Conservation (phyloP, 2,329 filamentous ascomycete species). For the Fusarium burgessii region DNA sequence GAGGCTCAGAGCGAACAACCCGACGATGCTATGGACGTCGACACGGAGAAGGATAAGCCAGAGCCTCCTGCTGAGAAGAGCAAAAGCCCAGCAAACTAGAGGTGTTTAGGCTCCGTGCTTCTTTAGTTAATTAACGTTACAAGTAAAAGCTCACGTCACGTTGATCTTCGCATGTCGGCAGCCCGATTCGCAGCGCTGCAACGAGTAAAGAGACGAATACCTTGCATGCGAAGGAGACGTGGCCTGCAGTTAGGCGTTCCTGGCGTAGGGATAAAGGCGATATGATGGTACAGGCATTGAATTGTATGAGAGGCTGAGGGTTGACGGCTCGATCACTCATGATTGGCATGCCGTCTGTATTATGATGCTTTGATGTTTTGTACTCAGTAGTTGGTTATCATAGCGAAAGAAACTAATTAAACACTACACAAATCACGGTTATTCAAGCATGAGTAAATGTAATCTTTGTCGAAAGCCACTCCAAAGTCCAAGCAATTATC, state of each 20-base stretch:
- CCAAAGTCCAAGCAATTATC: not conserved
- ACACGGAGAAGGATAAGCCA: conserved; percentile 48
- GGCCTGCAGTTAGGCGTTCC: conserved; percentile 46
- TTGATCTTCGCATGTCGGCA: conserved; percentile 19
- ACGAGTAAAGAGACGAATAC: conserved; percentile 4
- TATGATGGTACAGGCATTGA: conserved; percentile 20
- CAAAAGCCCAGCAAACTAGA: conserved; percentile 44
- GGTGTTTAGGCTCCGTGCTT: conserved; percentile 7
- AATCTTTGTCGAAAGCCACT: not conserved
- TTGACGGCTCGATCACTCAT: conserved; percentile 7
- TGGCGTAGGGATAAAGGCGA: conserved; percentile 42
- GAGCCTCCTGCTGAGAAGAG: conserved; percentile 45
- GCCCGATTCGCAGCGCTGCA: not conserved
- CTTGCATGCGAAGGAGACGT: conserved; percentile 31
- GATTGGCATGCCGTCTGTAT: conserved; percentile 17
- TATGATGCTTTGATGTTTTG: conserved; percentile 30
- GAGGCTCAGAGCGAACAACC: conserved; percentile 39
- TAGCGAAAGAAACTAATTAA: conserved; percentile 37
- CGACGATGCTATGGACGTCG: conserved; percentile 52
- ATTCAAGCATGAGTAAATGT: not conserved
- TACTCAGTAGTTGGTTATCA: conserved; percentile 16
- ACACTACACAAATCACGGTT: not conserved
- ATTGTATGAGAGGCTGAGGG: conserved; percentile 4
- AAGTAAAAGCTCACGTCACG: conserved; percentile 23
- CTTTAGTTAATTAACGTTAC: conserved; percentile 29